phyloP scores from a whole-genome alignment of 2,329 filamentous ascomycete genomes.

The Sporothrix brasiliensis region DNA sequence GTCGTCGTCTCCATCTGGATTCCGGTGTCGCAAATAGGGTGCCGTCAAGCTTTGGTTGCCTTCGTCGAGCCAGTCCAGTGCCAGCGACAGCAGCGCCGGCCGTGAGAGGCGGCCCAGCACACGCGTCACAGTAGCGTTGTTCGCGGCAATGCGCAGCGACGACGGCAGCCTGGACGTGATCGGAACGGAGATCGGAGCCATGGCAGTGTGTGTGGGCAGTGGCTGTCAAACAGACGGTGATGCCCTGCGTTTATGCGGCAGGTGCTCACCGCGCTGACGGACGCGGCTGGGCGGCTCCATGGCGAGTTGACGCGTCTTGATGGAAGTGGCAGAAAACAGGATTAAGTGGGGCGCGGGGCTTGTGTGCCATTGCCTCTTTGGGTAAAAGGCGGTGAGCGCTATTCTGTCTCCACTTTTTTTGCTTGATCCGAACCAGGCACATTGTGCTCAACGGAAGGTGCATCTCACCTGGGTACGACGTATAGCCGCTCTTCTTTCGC shows the following conservation, averaged over 20 bases:
- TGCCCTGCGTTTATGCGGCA: constrained; percentile 13
- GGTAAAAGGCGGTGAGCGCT: constrained; percentile 22
- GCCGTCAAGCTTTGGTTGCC: constrained; percentile 61
- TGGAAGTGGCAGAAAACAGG: constrained; percentile 5
- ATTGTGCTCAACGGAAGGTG: neutral
- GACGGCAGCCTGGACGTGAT: constrained; percentile 73
- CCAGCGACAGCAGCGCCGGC: constrained; percentile 70
- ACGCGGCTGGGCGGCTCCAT: constrained; percentile 18
- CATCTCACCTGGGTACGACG: neutral
- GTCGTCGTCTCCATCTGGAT: constrained; percentile 18
- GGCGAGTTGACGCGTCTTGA: constrained; percentile 9
- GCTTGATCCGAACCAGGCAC: neutral
- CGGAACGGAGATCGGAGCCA: constrained; percentile 66
- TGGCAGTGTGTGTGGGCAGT: constrained; percentile 36
- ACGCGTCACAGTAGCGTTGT: constrained; percentile 66
- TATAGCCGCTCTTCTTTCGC: neutral
- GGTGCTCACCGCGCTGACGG: neutral
- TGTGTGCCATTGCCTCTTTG: neutral
- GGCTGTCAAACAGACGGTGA: neutral
- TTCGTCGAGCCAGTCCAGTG: constrained; percentile 75
- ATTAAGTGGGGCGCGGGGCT: constrained; percentile 19
- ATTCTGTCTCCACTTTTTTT: neutral
- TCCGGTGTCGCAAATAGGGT: constrained; percentile 56
- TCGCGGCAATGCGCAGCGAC: constrained; percentile 66
- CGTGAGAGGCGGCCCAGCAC: constrained; percentile 71